These are phyloP conservation scores for Pterulicium gracile DNA, from an alignment of 1,284 basidiomycete species.

Conservation along the genomic window DNA sequence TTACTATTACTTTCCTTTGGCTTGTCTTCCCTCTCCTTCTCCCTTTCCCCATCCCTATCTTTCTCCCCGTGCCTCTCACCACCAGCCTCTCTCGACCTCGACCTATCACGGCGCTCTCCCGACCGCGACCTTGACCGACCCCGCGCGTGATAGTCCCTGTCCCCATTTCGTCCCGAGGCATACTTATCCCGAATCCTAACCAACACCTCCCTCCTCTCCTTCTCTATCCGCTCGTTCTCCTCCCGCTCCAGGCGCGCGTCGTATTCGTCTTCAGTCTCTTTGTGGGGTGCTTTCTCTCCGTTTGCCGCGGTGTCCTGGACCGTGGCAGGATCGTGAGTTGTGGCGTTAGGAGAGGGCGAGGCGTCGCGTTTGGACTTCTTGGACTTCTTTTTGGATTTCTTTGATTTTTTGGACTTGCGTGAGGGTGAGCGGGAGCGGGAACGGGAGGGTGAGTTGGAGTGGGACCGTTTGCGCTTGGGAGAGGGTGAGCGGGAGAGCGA, in stretches of 20 bases:
- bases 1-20: conserved; percentile 13
- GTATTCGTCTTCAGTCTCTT: conserved; percentile 53
- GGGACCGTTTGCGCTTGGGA: not conserved
- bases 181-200: conserved; percentile 33
- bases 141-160: not conserved
- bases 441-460: too few relatives aligned
- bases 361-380: conserved; percentile 13
- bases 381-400: conserved; percentile 18
- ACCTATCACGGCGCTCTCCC: not conserved
- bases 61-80: conserved; percentile 20
- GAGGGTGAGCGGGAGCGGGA: not conserved
- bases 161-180: not conserved
- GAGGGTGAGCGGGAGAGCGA: not conserved
- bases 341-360: not conserved
- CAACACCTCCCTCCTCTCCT: conserved; percentile 34
- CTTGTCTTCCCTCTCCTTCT: not conserved
- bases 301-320: conserved; percentile 5
- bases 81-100: not conserved
- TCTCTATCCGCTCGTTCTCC: conserved; percentile 49
- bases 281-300: conserved; percentile 8
- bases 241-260: conserved; percentile 62
- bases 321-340: too few relatives aligned
- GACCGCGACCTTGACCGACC: not conserved
- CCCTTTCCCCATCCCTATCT: not conserved
- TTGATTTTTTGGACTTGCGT: conserved; percentile 9